Base-by-base conservation (phyloP, 2,329 filamentous ascomycete species). In the Paraphaeosphaeria sporulosa region DNA sequence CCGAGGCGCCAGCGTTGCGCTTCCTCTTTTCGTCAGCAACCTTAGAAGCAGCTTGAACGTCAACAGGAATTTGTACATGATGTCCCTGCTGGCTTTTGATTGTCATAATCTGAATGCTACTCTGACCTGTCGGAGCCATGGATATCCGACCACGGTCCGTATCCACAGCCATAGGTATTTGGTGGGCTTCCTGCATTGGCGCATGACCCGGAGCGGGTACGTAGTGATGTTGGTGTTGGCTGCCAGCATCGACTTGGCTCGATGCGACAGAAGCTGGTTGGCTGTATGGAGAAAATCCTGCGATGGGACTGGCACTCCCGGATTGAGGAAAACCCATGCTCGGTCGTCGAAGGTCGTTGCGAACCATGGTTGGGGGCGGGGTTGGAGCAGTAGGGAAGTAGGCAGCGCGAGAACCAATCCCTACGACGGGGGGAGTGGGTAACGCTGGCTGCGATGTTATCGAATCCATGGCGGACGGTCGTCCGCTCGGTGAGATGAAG, bases 11-110 rank as follows among this genome's bases (percentile, higher is more conserved):
- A 43, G 93, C 93, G 71, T 96, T 96, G 54, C 92, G 87, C 75
- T 90, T 89, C 58, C 93, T 85, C 79, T 95, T 96, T 76, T 96
- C 92, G 71, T 95, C 91, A 42, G 92, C 91, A 69, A 92, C 88
- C 66, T 89, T 90, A 13, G 93, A 96, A 13, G 90, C 93, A 69
- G 92, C 90, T 67, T 92, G 90, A 46, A 91, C 88, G 73, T 96
- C 92, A 10, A 94, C 88, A 15, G 89, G 89, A 51, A 94, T 87
- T 64, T 84, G 81, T 57, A 86, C 83, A 40, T 81, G 79, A 48
- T 77, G 74, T 19, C 84, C 84, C 47, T 81, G 78, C 54, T 80
- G 80, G 17, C 82, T 85, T 65, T 83, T 80, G 55, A 84, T 73
- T 2, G 83, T 86, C 82, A 85, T 84, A 71, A 84, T 80, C 67